A percentile compares a stretch with the other conserved stretches of the same genome.
Conservation (phyloP, 306 rosid genomes). For the Citrullus mucosospermus region DNA sequence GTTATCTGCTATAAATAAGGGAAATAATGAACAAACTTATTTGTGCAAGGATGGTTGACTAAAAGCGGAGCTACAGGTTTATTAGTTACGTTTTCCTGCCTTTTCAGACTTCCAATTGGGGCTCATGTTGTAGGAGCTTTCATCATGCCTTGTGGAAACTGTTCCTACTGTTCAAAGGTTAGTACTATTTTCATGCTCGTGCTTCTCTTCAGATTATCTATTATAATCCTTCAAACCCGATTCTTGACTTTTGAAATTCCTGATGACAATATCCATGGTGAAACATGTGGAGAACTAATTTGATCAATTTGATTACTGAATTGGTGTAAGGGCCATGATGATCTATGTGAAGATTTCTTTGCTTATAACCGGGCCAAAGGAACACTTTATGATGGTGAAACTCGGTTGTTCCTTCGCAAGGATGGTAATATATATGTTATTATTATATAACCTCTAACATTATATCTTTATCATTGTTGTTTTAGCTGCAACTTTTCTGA, state of each 20-base stretch:
- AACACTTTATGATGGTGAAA: conserved; percentile 94
- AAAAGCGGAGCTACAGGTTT: not conserved
- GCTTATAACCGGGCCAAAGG: conserved; percentile 90
- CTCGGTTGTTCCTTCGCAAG: conserved; percentile 66
- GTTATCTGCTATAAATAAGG: not conserved
- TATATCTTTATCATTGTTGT: not conserved
- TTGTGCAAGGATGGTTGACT: not conserved
- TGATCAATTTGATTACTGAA: conserved; percentile 10
- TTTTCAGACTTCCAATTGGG: conserved; percentile 69
- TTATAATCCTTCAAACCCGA: not conserved
- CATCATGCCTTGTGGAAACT: conserved; percentile 95
- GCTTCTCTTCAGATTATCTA: not conserved
- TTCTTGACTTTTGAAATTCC: not conserved
- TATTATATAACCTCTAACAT: not conserved
- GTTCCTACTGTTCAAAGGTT: conserved; percentile 83
- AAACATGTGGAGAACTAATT: not conserved
- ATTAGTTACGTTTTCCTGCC: not conserved
- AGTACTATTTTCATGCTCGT: not conserved
- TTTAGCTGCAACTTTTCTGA: not conserved
- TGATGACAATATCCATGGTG: not conserved
- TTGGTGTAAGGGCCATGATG: conserved; percentile 75
- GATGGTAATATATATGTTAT: conserved; percentile 31
- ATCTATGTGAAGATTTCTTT: conserved; percentile 84
- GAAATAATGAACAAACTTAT: not conserved
- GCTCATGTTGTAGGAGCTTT: conserved; percentile 77